Conservation (phyloP, 495 filamentous ascomycete genomes). For the Geopyxis carbonaria region DNA sequence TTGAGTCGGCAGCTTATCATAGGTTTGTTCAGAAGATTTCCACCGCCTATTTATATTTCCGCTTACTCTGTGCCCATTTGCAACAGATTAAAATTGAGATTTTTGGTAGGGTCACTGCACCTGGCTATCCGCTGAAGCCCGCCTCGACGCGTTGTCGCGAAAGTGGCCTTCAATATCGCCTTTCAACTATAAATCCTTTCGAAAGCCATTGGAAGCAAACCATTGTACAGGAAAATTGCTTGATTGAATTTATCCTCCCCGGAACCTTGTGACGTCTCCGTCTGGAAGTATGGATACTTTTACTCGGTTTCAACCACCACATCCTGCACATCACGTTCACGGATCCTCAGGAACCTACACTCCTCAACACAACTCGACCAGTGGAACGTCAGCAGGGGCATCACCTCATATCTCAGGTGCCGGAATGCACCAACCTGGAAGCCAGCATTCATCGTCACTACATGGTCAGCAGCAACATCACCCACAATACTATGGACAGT, state of each 20-base stretch:
- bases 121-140: neutral
- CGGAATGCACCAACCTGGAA: slow-evolving; percentile 22
- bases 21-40: neutral
- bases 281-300: slow-evolving; percentile 17
- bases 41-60: neutral
- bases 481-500: slow-evolving; percentile 7
- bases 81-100: too few species aligned
- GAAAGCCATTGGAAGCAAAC: neutral
- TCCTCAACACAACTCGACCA: slow-evolving; percentile 20
- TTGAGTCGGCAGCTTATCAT: neutral
- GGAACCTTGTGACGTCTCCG: neutral
- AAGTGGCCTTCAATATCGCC: neutral
- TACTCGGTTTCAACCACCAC: slow-evolving; percentile 12
- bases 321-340: slow-evolving; percentile 22
- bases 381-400: slow-evolving; percentile 16
- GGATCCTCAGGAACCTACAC: slow-evolving; percentile 15
- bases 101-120: too few species aligned
- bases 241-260: neutral
- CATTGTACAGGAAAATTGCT: neutral
- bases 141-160: neutral
- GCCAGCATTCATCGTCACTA: slow-evolving; percentile 19
- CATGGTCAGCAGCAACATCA: slow-evolving; percentile 15
- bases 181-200: neutral
- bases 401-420: slow-evolving; percentile 22
- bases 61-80: too few species aligned